Base-by-base conservation (phyloP, 2,329 filamentous ascomycete species). In the Septoria linicola region DNA sequence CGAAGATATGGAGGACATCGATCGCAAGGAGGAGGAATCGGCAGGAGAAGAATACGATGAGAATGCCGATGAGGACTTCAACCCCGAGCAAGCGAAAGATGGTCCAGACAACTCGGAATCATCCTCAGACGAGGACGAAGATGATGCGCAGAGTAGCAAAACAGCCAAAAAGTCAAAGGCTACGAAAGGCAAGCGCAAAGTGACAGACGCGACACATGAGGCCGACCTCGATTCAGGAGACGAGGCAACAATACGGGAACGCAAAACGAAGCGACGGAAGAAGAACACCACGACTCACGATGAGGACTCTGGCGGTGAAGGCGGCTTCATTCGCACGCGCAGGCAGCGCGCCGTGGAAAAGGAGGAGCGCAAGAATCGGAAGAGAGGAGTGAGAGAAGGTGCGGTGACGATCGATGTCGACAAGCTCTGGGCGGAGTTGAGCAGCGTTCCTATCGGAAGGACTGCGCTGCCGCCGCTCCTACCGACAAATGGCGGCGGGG, bases 331-430 rank as follows among this genome's bases (percentile, higher is more conserved):
- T 25, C 75, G 74, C 57, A 81, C 79, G 17, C 68, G 79, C 41
- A 75, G 76, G 14, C 80, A 81, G 70, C 73, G 74, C 51, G 70
- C 70, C 55, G 71, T 67, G 27, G 73, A 77, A 70, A 70, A 76
- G 54, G 72, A 75, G 62, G 73, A 78, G 59, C 71, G 71, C 46
- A 74, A 73, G 64, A 68, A 76, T 4, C 63, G 77, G 11, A 74
- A 75, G 36, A 73, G 68, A 70, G 51, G 51, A 71, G 55, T 56
- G 40, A 23, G 59, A 44, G 48, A 75, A 74, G 37, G 63, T 13
- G 72, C 73, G 23, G 78, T 78, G 42, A 81, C 79, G 0, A 71
- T 81, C 32, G 77, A 82, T 53, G 77, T 82, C 4, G 72, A 81
- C 52, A 72, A 73, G 14, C 54, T 82, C 41, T 82, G 79, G 79